Conservation (phyloP, 805 yeast species). For the Kodamaea kakaduensis region DNA sequence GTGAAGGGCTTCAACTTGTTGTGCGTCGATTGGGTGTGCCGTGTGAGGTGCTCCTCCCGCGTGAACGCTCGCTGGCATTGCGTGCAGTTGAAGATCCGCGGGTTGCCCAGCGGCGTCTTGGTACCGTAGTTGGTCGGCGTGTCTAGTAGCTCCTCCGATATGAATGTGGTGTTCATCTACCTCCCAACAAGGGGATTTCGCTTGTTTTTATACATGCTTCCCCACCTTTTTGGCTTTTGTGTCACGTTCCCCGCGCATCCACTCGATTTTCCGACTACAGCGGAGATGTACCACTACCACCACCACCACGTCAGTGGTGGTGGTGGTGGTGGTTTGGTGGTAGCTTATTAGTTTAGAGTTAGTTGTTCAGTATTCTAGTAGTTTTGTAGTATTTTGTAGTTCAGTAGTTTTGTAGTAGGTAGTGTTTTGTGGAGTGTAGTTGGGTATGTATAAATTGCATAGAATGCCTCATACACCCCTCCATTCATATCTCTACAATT, state of each 20-base stretch:
- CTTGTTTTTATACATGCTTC: conserved; percentile 2
- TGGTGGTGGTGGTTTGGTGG: too few relatives aligned
- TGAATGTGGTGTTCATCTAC: conserved; percentile 7
- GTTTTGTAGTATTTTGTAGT: too few relatives aligned
- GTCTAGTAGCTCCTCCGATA: conserved; percentile 7
- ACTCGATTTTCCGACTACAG: too few relatives aligned
- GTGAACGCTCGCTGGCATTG: conserved; percentile 44
- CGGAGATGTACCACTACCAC: too few relatives aligned
- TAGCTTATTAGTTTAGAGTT: too few relatives aligned
- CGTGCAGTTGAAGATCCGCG: conserved; percentile 38
- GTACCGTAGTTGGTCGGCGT: conserved; percentile 30
- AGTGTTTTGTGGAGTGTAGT: too few relatives aligned
- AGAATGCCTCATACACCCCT: too few relatives aligned
- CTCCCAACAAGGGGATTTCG: not conserved
- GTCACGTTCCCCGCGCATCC: conserved; percentile 6
- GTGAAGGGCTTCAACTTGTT: conserved; percentile 42
- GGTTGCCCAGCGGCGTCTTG: conserved; percentile 42
- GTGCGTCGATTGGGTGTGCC: conserved; percentile 42
- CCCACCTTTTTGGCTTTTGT: conserved; percentile 10
- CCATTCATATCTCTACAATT: too few relatives aligned
- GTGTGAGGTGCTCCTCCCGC: conserved; percentile 43
- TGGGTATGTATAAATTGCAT: too few relatives aligned
- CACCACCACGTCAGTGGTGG: too few relatives aligned
- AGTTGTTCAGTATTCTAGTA: too few relatives aligned
- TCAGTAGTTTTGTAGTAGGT: too few relatives aligned